Percentiles rank a stretch among this genome's conserved stretches.
These are phyloP conservation scores for Fusarium lyarnte DNA, from an alignment of 2,329 filamentous ascomycete genomes.

Conservation along the genomic window DNA sequence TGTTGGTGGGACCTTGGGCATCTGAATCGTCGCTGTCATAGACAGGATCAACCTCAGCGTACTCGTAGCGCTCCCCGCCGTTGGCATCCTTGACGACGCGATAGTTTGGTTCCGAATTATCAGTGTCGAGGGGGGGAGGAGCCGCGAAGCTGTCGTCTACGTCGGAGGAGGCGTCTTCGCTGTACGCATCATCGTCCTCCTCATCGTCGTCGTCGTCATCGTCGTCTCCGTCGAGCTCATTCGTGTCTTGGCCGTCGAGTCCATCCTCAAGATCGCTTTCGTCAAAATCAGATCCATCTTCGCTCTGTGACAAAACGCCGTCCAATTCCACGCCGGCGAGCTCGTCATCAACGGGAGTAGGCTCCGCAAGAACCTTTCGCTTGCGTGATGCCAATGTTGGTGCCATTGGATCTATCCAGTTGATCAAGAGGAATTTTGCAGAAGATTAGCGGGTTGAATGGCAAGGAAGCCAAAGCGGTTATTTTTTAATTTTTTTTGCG, in stretches of 20 bases:
- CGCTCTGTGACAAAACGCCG: slow-evolving; percentile 65
- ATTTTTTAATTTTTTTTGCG: slow-evolving; percentile 15
- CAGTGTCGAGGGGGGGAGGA: slow-evolving; percentile 49
- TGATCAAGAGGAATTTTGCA: not conserved
- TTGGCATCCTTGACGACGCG: slow-evolving; percentile 81
- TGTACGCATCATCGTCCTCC: slow-evolving; percentile 40
- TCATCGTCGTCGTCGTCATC: slow-evolving; percentile 52
- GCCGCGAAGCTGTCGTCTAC: slow-evolving; percentile 47
- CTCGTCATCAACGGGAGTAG: slow-evolving; percentile 29
- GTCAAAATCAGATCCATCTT: slow-evolving; percentile 67
- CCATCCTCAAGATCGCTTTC: slow-evolving; percentile 50
- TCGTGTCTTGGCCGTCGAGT: slow-evolving; percentile 34
- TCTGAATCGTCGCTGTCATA: slow-evolving; percentile 98
- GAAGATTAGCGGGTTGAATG: not conserved
- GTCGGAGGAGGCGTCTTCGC: slow-evolving; percentile 44
- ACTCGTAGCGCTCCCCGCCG: slow-evolving; percentile 89
- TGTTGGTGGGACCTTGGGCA: slow-evolving; percentile 81
- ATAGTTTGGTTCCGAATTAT: slow-evolving; percentile 57
- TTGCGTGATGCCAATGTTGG: slow-evolving; percentile 36
- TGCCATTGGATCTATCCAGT: slow-evolving; percentile 31
- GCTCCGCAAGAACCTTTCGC: slow-evolving; percentile 35
- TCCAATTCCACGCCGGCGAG: slow-evolving; percentile 62
- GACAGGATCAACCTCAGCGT: slow-evolving; percentile 90
- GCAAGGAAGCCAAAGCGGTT: not conserved
- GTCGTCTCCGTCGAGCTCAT: slow-evolving; percentile 30